Evolutionary conservation across 306 rosid genomes (phyloP), one percentile per base, ranked within the genome.

Genomic region (Hippophae gyantsensis): DNA sequence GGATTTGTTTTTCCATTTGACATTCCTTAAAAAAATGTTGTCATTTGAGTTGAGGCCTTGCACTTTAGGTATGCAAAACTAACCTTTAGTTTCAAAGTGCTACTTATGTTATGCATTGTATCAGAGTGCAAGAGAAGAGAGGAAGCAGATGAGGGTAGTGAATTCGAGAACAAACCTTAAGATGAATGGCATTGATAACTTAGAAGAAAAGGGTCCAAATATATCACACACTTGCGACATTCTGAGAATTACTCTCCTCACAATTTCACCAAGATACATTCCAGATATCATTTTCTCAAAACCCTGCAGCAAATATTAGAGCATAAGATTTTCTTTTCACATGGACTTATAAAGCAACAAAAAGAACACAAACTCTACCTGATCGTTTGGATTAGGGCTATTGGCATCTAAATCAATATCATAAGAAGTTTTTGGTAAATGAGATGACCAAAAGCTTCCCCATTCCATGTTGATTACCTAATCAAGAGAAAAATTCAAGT

Each of bases 211-310:
- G 63, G 84, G 79, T 61, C 82, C 97, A 69, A 82, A 74, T 56
- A 80, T 75, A 73, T 86, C 87, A 4, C 90, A 71, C 65, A 84
- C 95, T 61, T 63, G 69, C 27, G 86, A 78, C 79, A 90, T 90
- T 82, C 74, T 82, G 53, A 84, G 82, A 54, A 86, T 77, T 49
- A 90, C 90, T 79, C 97, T 84, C 74, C 97, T 82, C 60, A 90
- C 95, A 3, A 90, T 81, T 55, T 90, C 97, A 23, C 97, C 97
- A 14, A 90, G 85, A 78, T 90, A 90, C 97, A 90, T 82, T 70
- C 95, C 97, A 51, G 97, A 84, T 73, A 90, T 86, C 95, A 90
- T 78, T 76, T 90, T 90, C 76, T 90, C 97, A 26, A 90, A 90
- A 72, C 95, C 97, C 97, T 90, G 82, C 67, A 75, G 8, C 59